These are phyloP conservation scores for Craterostigma plantagineum DNA, from an alignment of 257 asterid genomes.

Conservation along the genomic window DNA sequence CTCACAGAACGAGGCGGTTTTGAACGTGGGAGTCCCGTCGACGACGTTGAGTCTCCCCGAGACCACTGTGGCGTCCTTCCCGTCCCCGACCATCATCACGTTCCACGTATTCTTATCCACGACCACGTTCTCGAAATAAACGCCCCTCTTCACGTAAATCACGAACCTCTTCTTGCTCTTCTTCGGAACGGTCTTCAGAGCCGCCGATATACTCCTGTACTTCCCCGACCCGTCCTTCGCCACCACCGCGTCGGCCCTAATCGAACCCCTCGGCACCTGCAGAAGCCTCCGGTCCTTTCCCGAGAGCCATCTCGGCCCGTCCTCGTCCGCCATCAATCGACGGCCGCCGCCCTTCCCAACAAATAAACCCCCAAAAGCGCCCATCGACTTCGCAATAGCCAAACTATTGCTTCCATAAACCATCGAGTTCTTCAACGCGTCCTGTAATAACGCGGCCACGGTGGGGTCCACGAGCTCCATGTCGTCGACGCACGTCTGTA, in stretches of 20 bases:
- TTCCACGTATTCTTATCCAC: constrained; percentile 32
- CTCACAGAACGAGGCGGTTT: constrained; percentile 35
- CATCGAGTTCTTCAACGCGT: constrained; percentile 26
- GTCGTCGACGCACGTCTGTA: constrained; percentile 55
- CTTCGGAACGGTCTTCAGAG: constrained; percentile 28
- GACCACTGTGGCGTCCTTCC: constrained; percentile 21
- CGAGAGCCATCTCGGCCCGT: constrained; percentile 30
- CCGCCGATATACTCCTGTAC: constrained; percentile 24
- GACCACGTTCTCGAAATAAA: constrained; percentile 29
- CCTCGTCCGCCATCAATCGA: constrained; percentile 30
- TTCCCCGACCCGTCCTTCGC: constrained; percentile 40
- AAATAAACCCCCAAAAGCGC: constrained; percentile 11
- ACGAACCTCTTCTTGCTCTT: constrained; percentile 30
- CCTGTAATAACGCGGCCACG: constrained; percentile 4
- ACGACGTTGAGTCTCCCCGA: constrained; percentile 26
- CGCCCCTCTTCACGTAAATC: constrained; percentile 32
- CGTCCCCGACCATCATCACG: constrained; percentile 48
- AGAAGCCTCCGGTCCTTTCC: constrained; percentile 25
- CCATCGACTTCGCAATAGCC: constrained; percentile 33
- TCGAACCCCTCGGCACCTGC: constrained; percentile 15
- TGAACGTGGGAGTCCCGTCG: constrained; percentile 46
- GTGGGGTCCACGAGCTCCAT: constrained; percentile 7
- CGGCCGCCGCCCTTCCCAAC: constrained; percentile 25
- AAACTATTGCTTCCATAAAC: constrained; percentile 58
- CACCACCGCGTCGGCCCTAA: constrained; percentile 36